Conservation (phyloP, 108 stramenopile genomes). For the Mayamaea pseudoterrestris region DNA sequence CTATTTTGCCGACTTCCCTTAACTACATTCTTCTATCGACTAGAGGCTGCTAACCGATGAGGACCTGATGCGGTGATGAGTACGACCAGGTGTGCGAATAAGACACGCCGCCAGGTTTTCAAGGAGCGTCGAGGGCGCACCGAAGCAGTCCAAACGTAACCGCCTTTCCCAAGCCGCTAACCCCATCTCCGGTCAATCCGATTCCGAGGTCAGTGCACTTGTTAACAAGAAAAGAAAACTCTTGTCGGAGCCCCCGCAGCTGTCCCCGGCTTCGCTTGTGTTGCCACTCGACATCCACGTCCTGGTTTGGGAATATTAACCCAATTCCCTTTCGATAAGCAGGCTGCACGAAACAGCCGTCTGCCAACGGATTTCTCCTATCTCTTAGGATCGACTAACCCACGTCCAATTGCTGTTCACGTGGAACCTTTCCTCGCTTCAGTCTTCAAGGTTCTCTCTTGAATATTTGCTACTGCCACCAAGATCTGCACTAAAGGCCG, state of each 20-base stretch:
- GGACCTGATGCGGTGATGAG: slow-evolving; percentile 98
- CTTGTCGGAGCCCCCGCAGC: slow-evolving; percentile 79
- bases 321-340: slow-evolving; percentile 88
- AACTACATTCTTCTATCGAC: slow-evolving; percentile 97
- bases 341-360: slow-evolving; percentile 61
- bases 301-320: slow-evolving; percentile 92
- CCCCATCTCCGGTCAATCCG: slow-evolving; percentile 85
- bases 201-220: slow-evolving; percentile 77
- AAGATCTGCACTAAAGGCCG: slow-evolving; percentile 92
- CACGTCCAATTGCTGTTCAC: slow-evolving; percentile 87
- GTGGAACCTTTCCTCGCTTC: slow-evolving; percentile 85
- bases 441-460: slow-evolving; percentile 91
- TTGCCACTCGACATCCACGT: slow-evolving; percentile 88
- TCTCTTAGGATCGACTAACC: slow-evolving; percentile 88
- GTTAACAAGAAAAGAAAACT: slow-evolving; percentile 95
- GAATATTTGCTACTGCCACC: slow-evolving; percentile 96
- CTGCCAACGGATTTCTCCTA: slow-evolving; percentile 83
- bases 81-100: slow-evolving; percentile 79
- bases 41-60: slow-evolving; percentile 92
- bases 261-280: slow-evolving; percentile 83
- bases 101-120: slow-evolving; percentile 81
- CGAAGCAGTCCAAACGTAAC: slow-evolving; percentile 68
- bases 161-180: slow-evolving; percentile 75
- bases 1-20: slow-evolving; percentile 80
- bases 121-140: slow-evolving; percentile 84